Evolutionary conservation across 768 basidiomycete genomes (phyloP).

Genomic region (Russula sp.): DNA sequence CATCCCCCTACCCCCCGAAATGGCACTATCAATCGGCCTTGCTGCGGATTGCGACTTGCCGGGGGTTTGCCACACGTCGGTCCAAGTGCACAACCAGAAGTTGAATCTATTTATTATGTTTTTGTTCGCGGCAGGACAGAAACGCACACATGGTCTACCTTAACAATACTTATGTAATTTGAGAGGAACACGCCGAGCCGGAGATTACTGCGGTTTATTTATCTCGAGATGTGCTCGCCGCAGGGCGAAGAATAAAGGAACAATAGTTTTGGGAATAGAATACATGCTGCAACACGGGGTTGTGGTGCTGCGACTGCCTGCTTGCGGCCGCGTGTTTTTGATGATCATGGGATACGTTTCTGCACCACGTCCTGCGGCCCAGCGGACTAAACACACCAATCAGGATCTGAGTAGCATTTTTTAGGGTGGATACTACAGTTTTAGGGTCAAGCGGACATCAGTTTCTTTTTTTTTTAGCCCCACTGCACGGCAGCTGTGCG

Average conservation of each 20-base stretch:
- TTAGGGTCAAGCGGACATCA: too few relatives aligned
- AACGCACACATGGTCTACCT: background rate
- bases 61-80: background rate
- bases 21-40: background rate
- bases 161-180: background rate
- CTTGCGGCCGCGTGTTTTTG: background rate
- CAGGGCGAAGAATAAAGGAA: background rate
- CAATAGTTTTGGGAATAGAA: too few relatives aligned
- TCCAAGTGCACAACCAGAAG: background rate
- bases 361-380: too few relatives aligned
- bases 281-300: background rate
- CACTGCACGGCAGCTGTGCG: too few relatives aligned
- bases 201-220: background rate
- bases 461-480: too few relatives aligned
- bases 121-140: background rate
- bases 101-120: background rate
- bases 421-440: too few relatives aligned
- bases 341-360: background rate
- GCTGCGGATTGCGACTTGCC: background rate
- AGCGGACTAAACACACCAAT: too few relatives aligned
- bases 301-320: background rate
- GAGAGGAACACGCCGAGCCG: background rate
- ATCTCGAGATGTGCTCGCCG: background rate
- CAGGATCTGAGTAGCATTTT: too few relatives aligned
- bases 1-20: too few relatives aligned